Base-by-base conservation (phyloP, 108 stramenopile genomes). In the Cyclotella baltica region DNA sequence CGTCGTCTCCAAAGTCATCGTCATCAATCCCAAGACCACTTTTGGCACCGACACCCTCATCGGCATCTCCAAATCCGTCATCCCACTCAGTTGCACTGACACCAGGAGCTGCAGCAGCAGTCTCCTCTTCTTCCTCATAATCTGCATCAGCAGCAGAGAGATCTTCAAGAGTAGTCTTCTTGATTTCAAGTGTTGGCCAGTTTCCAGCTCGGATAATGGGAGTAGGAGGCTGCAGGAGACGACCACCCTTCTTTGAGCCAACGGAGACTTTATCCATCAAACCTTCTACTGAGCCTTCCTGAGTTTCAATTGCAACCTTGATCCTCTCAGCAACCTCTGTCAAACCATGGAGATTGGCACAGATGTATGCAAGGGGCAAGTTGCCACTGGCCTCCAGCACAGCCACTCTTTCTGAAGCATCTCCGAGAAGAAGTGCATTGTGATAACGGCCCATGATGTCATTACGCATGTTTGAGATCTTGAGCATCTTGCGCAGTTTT, bases 361-460 rank as follows among this genome's bases (percentile, higher is more conserved):
- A 86, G 29, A 97, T 89, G 88, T 95, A 98, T 23, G 99, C 99
- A 33, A 99, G 89, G 13, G 94, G 87, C 47, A 97, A 73, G 77
- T 98, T 98, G 15, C 98, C 98, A 37, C 94, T 93, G 37, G 92
- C 86, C 87, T 98, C 98, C 64, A 99, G 86, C 28, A 98, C 95
- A 53, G 85, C 67, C 27, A 98, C 91, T 19, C 99, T 93, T 84
- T 98, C 97, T 9, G 90, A 72, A 22, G 94, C 98, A 83, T 98
- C 97, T 27, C 99, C 99, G 65, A 98, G 88, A 68, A 96, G 87
- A 19, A 99, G 87, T 33, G 97, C 96, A 81, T 98, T 98, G 90
- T 98, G 98, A 75, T 98, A 98, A 31, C 96, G 92, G 30, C 95
- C 94, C 98, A 98, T 98, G 53, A 95, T 92, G 79, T 98, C 98